Evolutionary conservation across 805 yeast genomes (phyloP).

Genomic region (Ogataea salicorniae): DNA sequence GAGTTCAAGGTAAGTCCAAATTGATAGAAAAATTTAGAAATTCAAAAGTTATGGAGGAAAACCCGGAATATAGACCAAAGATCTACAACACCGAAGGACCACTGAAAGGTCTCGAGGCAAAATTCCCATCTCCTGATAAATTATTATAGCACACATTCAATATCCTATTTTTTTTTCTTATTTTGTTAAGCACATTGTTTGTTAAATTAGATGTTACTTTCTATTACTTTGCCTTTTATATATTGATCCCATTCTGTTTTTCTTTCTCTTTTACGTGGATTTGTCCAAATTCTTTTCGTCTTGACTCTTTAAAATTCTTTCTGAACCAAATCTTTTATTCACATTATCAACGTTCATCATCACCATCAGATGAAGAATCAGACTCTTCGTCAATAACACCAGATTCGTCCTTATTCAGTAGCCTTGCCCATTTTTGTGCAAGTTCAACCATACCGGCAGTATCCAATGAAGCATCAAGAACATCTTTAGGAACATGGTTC

Average conservation of each 20-base stretch:
- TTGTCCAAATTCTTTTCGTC: no score
- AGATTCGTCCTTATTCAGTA: conserved; percentile 5
- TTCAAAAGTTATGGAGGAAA: conserved; percentile 44
- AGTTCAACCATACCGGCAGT: conserved; percentile 66
- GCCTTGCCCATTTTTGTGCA: conserved; percentile 50
- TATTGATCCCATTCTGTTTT: no score
- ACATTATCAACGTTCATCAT: background rate
- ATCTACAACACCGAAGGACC: conserved; percentile 42
- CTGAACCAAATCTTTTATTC: no score
- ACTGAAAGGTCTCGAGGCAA: conserved; percentile 36
- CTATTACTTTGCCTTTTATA: no score
- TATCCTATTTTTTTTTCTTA: background rate
- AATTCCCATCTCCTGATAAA: conserved; percentile 36
- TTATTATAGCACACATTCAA: background rate
- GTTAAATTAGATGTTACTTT: no score
- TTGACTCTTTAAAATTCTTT: no score
- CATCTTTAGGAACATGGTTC: conserved; percentile 86
- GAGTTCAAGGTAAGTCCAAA: conserved; percentile 42
- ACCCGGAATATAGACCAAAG: conserved; percentile 42
- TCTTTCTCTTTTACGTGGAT: no score
- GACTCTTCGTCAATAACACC: conserved; percentile 3
- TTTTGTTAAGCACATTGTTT: no score
- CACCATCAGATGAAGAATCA: background rate
- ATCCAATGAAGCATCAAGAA: conserved; percentile 76
- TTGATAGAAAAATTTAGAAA: conserved; percentile 43